phyloP scores from a whole-genome alignment of 306 rosid species.

The Senna tora region DNA sequence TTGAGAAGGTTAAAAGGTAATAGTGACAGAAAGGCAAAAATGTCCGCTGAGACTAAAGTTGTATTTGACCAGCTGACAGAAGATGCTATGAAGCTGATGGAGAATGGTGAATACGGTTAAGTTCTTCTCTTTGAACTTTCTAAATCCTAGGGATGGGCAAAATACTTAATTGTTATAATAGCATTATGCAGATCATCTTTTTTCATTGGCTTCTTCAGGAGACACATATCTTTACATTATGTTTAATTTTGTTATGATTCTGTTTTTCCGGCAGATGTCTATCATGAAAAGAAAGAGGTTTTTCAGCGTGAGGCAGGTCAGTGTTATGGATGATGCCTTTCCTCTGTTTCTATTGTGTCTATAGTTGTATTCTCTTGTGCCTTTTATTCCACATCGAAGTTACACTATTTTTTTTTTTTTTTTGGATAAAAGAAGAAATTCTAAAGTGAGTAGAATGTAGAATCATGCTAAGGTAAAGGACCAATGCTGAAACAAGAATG shows the following conservation, averaged over 20 bases:
- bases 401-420: not conserved
- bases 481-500: not conserved
- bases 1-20: conserved; percentile 96
- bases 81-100: conserved; percentile 92
- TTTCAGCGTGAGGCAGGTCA: conserved; percentile 91
- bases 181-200: conserved; percentile 18
- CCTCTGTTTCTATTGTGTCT: conserved; percentile 17
- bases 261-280: conserved; percentile 65
- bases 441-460: not conserved
- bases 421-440: not conserved
- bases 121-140: conserved; percentile 39
- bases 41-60: conserved; percentile 71
- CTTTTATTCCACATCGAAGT: conserved; percentile 20
- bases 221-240: not conserved
- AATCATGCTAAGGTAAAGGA: not conserved
- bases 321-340: conserved; percentile 24
- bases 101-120: conserved; percentile 90
- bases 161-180: conserved; percentile 9
- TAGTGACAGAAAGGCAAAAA: conserved; percentile 77
- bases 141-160: conserved; percentile 30
- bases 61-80: conserved; percentile 94
- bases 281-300: conserved; percentile 84
- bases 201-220: conserved; percentile 18
- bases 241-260: conserved; percentile 30
- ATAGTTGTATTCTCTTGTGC: not conserved